Conservation (phyloP, 345 rosid genomes). For the Arabidopsis arenosa region DNA sequence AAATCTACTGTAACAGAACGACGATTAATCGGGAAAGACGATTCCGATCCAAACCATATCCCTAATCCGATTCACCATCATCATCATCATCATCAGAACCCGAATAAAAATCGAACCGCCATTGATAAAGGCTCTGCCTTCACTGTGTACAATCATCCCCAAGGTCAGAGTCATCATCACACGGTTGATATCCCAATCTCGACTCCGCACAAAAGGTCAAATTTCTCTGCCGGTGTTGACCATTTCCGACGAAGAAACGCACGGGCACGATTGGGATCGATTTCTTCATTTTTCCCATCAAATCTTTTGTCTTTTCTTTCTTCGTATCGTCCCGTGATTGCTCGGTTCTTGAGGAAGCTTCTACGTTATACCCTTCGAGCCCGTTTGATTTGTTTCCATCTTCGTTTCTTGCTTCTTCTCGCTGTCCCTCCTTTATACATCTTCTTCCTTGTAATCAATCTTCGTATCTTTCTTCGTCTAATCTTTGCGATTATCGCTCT, state of each 20-base stretch:
- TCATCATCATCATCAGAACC: constrained; percentile 10
- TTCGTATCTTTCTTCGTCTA: constrained; percentile 26
- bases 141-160: constrained; percentile 17
- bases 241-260: constrained; percentile 36
- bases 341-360: constrained; percentile 40
- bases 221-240: constrained; percentile 37
- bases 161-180: constrained; percentile 38
- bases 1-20: constrained; percentile 33
- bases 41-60: constrained; percentile 25
- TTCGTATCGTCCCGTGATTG: constrained; percentile 34
- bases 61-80: not conserved
- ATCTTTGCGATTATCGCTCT: constrained; percentile 15
- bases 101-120: constrained; percentile 26
- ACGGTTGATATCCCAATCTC: constrained; percentile 53
- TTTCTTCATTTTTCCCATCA: constrained; percentile 33
- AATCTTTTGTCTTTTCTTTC: constrained; percentile 29
- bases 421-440: constrained; percentile 41
- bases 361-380: constrained; percentile 50
- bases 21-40: constrained; percentile 40
- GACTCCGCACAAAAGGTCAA: constrained; percentile 53
- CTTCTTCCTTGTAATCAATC: constrained; percentile 29
- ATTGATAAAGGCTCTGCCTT: constrained; percentile 14
- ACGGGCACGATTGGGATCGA: constrained; percentile 1
- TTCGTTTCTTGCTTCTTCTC: constrained; percentile 54
- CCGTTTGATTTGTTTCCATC: constrained; percentile 56